Percentiles rank a stretch among this genome's conserved stretches.
Conservation (phyloP, 495 filamentous ascomycete species). For the Pseudoneurospora amorphoporcata region DNA sequence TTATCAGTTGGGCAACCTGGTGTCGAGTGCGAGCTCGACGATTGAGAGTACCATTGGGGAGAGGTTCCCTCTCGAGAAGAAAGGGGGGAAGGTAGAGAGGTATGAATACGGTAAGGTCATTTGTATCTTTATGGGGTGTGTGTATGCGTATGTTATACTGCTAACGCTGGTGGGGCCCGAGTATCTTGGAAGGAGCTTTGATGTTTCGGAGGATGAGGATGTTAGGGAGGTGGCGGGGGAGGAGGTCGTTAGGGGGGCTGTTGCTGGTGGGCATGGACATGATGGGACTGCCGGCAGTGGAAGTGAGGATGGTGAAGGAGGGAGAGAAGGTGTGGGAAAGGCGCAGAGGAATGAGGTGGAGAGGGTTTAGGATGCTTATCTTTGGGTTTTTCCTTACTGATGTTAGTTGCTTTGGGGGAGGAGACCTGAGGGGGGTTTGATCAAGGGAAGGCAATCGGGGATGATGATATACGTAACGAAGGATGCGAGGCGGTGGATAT, state of each 20-base stretch:
- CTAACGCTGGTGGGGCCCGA: conserved; percentile 72
- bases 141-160: conserved; percentile 73
- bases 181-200: conserved; percentile 52
- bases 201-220: conserved; percentile 56
- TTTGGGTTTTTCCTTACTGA: not conserved
- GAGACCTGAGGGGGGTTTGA: no score
- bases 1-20: conserved; percentile 82
- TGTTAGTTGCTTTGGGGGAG: no score
- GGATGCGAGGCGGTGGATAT: no score
- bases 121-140: conserved; percentile 87
- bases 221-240: conserved; percentile 43
- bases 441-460: no score
- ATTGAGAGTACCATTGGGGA: conserved; percentile 79
- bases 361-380: not conserved
- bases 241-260: conserved; percentile 17
- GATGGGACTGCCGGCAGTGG: not conserved
- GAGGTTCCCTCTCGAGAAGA: conserved; percentile 55
- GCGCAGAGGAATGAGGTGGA: not conserved
- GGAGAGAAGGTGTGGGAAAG: not conserved
- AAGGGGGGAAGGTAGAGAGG: conserved; percentile 22
- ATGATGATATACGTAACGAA: no score
- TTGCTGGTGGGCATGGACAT: conserved; percentile 1
- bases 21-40: conserved; percentile 60
- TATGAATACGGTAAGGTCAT: conserved; percentile 88
- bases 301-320: not conserved